These are phyloP conservation scores for Chaetomium tenue DNA, from an alignment of 495 filamentous ascomycete genomes.

Conservation along the genomic window DNA sequence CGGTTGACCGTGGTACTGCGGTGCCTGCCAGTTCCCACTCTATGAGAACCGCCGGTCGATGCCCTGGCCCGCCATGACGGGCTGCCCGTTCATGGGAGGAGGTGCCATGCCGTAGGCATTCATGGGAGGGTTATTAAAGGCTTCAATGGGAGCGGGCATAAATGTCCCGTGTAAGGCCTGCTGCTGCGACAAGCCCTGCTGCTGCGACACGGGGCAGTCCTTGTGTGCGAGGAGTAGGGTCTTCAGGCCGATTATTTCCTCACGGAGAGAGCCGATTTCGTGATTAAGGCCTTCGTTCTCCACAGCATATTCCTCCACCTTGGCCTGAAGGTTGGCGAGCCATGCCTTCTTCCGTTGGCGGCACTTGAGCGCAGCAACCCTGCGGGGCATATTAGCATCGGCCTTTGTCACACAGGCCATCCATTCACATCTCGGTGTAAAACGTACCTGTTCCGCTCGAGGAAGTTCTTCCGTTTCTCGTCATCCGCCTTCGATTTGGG, in stretches of 20 bases:
- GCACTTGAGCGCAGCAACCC: constrained; percentile 94
- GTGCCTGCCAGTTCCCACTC: constrained; percentile 12
- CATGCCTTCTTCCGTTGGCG: constrained; percentile 98
- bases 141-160: constrained; percentile 50
- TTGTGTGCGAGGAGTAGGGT: constrained; percentile 92
- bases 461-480: constrained; percentile 96
- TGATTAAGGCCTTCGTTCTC: constrained; percentile 88
- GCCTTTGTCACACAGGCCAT: not conserved
- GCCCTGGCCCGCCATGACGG: constrained; percentile 55
- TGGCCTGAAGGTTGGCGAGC: constrained; percentile 91
- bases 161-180: constrained; percentile 72
- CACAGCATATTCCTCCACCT: constrained; percentile 89
- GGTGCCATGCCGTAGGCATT: constrained; percentile 71
- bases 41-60: constrained; percentile 55
- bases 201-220: constrained; percentile 89
- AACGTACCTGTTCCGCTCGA: constrained; percentile 90
- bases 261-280: constrained; percentile 78
- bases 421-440: not conserved
- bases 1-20: not conserved
- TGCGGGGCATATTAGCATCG: constrained; percentile 36
- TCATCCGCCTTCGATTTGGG: constrained; percentile 86
- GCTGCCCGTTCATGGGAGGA: constrained; percentile 51
- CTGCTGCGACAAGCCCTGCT: constrained; percentile 81
- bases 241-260: constrained; percentile 95
- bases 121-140: constrained; percentile 56